Percentiles rank a stretch among this genome's conserved stretches.
These are phyloP conservation scores for Myxozyma kluyveri DNA, from an alignment of 805 yeast genomes.

Conservation along the genomic window DNA sequence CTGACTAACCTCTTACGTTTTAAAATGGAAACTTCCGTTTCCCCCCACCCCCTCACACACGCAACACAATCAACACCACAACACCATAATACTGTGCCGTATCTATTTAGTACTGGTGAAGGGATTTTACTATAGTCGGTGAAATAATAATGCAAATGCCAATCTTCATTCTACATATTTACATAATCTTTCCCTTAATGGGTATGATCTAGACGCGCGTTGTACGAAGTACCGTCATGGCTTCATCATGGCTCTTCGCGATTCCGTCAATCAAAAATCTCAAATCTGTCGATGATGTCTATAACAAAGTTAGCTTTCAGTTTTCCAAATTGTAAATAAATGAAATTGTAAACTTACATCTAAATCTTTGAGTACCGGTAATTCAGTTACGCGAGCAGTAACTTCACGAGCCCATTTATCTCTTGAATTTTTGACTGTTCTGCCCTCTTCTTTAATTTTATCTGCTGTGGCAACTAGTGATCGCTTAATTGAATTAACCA, in stretches of 20 bases:
- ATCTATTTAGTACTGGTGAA: no score
- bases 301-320: neutral
- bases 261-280: constrained; percentile 14
- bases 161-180: no score
- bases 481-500: constrained; percentile 1
- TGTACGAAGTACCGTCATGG: constrained; percentile 18
- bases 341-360: constrained; percentile 12
- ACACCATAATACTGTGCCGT: no score
- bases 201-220: constrained; percentile 12
- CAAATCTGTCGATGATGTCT: constrained; percentile 12
- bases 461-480: constrained; percentile 4
- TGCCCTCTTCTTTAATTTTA: constrained; percentile 20
- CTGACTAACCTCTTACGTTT: no score
- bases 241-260: constrained; percentile 17
- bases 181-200: no score
- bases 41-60: no score
- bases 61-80: no score
- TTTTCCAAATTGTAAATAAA: neutral
- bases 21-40: no score
- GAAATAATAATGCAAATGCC: no score
- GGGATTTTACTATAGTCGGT: no score
- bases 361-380: neutral
- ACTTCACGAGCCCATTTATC: constrained; percentile 17
- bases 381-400: constrained; percentile 4
- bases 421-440: constrained; percentile 10